phyloP scores from a whole-genome alignment of 2,329 filamentous ascomycete genomes.

The Bipolaris victoriae region DNA sequence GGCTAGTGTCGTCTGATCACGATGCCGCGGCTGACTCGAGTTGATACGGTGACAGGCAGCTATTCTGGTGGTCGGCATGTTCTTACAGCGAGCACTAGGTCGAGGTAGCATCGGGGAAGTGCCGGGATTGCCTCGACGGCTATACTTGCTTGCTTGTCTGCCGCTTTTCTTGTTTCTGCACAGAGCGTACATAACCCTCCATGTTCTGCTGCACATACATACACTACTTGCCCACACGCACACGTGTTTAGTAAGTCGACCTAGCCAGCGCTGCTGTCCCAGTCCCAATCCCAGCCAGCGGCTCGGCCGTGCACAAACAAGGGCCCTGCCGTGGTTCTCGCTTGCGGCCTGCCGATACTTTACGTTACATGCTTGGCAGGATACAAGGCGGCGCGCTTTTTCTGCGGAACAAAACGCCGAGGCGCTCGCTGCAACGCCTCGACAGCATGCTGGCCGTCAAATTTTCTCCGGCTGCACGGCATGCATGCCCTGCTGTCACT shows the following conservation, averaged over 20 bases:
- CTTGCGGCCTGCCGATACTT: slow-evolving; percentile 16
- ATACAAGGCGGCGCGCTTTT: slow-evolving; percentile 5
- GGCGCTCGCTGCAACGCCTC: slow-evolving; percentile 7
- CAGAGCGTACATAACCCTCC: too few relatives aligned
- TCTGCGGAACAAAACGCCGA: slow-evolving; percentile 24
- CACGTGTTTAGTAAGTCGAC: too few relatives aligned
- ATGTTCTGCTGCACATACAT: too few relatives aligned
- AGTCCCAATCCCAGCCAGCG: background rate
- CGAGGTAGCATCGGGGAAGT: background rate
- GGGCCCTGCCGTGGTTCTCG: slow-evolving; percentile 7
- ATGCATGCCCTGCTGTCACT: background rate
- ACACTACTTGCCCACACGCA: too few relatives aligned
- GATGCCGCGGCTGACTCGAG: slow-evolving; percentile 28
- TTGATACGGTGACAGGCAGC: slow-evolving; percentile 36
- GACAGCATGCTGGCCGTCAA: slow-evolving; percentile 12
- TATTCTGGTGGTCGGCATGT: background rate
- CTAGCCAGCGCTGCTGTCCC: background rate
- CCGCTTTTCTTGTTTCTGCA: too few relatives aligned
- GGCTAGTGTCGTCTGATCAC: slow-evolving; percentile 20
- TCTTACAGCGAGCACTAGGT: too few relatives aligned
- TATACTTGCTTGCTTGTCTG: background rate
- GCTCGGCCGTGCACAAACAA: background rate
- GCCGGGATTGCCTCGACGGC: background rate
- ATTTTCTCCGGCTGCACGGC: slow-evolving; percentile 17
- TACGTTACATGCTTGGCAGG: slow-evolving; percentile 30